phyloP scores from a whole-genome alignment of 208 protist genomes.

The Angomonas deanei region DNA sequence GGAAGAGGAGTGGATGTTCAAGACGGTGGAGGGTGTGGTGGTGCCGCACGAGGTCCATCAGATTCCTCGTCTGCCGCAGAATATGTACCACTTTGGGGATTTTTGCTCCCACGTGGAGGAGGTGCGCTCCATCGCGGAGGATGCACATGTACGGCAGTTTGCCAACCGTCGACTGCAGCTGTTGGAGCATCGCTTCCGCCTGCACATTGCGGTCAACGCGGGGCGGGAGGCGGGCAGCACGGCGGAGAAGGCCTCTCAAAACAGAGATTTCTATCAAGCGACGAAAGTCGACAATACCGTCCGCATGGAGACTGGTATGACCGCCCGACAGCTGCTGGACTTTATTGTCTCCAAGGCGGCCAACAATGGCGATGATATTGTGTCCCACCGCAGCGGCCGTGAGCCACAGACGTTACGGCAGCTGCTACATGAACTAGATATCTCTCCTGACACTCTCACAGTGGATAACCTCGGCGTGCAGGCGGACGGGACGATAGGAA shows the following conservation, averaged over 20 bases:
- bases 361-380: conserved; percentile 92
- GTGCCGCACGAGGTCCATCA: conserved; percentile 87
- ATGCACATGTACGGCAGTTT: conserved; percentile 79
- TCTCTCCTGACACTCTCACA: conserved; percentile 81
- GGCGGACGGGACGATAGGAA: conserved; percentile 71
- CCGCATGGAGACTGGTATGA: conserved; percentile 93
- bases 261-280: conserved; percentile 94
- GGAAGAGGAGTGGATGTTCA: conserved; percentile 89
- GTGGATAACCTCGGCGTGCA: conserved; percentile 96
- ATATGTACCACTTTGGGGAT: conserved; percentile 82
- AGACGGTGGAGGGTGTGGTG: conserved; percentile 85
- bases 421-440: conserved; percentile 66
- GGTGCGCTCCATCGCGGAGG: conserved; percentile 50
- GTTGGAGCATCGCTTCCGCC: conserved; percentile 88
- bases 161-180: conserved; percentile 79
- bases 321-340: conserved; percentile 90
- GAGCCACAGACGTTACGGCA: conserved; percentile 84
- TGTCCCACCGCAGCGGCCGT: conserved; percentile 71
- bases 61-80: conserved; percentile 82
- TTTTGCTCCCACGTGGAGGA: conserved; percentile 77
- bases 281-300: conserved; percentile 97
- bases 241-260: conserved; percentile 71
- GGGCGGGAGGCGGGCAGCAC: conserved; percentile 72
- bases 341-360: conserved; percentile 94
- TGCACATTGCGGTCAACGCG: conserved; percentile 92